phyloP scores from a whole-genome alignment of 805 yeast species.

The Saccharomyces eubayanus region DNA sequence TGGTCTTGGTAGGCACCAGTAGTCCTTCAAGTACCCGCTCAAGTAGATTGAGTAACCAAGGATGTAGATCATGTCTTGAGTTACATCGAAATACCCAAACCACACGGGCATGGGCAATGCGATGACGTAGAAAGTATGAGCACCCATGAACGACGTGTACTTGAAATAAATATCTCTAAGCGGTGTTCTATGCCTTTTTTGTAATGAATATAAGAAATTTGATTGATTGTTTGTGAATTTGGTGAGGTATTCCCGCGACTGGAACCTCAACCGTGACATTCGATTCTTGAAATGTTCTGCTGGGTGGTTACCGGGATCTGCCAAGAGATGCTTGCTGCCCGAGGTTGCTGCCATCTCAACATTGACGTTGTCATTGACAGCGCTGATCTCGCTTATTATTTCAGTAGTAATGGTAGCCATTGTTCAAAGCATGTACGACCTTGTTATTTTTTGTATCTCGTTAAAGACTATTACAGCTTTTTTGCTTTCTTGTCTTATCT shows the following conservation, averaged over 20 bases:
- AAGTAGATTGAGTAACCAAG: slow-evolving; percentile 50
- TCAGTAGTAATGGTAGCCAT: not conserved
- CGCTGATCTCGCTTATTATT: not conserved
- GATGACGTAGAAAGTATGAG: slow-evolving; percentile 88
- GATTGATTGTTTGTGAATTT: slow-evolving; percentile 64
- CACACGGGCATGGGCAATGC: slow-evolving; percentile 81
- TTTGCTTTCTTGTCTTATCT: not conserved
- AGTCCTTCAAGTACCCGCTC: slow-evolving; percentile 76
- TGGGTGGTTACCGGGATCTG: slow-evolving; percentile 72
- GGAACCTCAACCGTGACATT: slow-evolving; percentile 49
- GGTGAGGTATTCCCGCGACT: slow-evolving; percentile 44
- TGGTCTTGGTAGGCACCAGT: slow-evolving; percentile 86
- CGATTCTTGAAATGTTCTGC: slow-evolving; percentile 54
- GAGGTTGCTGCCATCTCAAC: not conserved
- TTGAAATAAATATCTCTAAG: slow-evolving; percentile 70
- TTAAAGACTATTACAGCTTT: not conserved
- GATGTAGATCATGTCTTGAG: slow-evolving; percentile 66
- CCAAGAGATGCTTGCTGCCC: slow-evolving; percentile 12
- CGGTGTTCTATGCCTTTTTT: slow-evolving; percentile 41
- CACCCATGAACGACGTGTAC: slow-evolving; percentile 80
- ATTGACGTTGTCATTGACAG: not conserved
- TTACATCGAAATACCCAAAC: slow-evolving; percentile 56
- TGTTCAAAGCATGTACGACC: not conserved
- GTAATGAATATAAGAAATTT: slow-evolving; percentile 46
- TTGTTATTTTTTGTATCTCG: not conserved